Conservation (phyloP, 1,284 basidiomycete species). For the Ustilago shanxiensis region DNA sequence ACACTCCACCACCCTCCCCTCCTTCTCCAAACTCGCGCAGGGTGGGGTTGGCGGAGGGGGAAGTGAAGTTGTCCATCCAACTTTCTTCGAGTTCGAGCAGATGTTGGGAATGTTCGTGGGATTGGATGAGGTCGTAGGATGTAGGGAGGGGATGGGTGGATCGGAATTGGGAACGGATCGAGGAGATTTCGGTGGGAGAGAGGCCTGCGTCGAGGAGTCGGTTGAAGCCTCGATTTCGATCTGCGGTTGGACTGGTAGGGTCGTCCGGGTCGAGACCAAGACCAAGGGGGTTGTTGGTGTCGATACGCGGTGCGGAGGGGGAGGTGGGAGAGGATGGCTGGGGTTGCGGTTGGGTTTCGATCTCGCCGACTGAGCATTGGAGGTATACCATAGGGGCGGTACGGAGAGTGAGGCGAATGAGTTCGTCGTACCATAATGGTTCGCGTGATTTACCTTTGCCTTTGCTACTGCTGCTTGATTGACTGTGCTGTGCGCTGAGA, state of each 20-base stretch:
- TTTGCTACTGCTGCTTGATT: background rate
- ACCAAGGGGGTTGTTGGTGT: background rate
- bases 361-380: slow-evolving; percentile 50
- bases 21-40: slow-evolving; percentile 4
- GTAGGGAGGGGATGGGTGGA: slow-evolving; percentile 24
- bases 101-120: slow-evolving; percentile 34
- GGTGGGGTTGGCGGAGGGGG: background rate
- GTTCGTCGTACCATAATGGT: slow-evolving; percentile 22
- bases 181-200: slow-evolving; percentile 24
- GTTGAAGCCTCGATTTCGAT: slow-evolving; percentile 42
- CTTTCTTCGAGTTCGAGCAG: slow-evolving; percentile 47
- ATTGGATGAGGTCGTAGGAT: slow-evolving; percentile 30
- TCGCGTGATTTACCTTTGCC: slow-evolving; percentile 31
- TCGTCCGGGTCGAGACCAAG: background rate
- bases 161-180: slow-evolving; percentile 39
- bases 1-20: slow-evolving; percentile 5
- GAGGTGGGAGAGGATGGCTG: slow-evolving; percentile 2
- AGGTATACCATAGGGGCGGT: slow-evolving; percentile 42
- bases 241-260: background rate
- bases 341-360: background rate
- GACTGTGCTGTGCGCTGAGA: background rate
- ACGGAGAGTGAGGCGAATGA: slow-evolving; percentile 20
- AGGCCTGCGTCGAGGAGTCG: slow-evolving; percentile 41
- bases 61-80: slow-evolving; percentile 46
- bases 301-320: background rate